Evolutionary conservation across 2,329 filamentous ascomycete species (phyloP).

Genomic region (Pseudogymnoascus sp.): DNA sequence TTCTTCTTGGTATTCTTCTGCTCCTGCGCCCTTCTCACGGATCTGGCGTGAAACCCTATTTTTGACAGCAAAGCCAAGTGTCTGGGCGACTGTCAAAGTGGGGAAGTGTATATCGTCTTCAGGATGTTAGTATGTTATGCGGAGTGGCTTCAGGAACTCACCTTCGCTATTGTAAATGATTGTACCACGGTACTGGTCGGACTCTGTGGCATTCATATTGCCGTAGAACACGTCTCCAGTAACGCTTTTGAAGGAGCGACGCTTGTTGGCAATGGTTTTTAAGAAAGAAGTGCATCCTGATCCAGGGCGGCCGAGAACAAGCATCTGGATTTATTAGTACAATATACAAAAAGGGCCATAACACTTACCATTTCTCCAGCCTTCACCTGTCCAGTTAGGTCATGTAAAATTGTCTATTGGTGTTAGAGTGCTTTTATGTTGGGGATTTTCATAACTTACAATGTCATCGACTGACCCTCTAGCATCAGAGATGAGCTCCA

Average conservation of each 20-base stretch:
- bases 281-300: constrained; percentile 65
- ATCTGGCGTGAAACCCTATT: constrained; percentile 52
- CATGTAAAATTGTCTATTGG: constrained; percentile 10
- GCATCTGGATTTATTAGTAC: constrained; percentile 54
- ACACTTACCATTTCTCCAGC: constrained; percentile 13
- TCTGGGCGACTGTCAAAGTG: constrained; percentile 43
- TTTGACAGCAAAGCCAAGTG: constrained; percentile 47
- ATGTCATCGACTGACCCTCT: background rate
- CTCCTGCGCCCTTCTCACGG: constrained; percentile 35
- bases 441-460: background rate
- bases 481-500: constrained; percentile 5
- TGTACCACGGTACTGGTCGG: constrained; percentile 45
- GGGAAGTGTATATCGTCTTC: constrained; percentile 51
- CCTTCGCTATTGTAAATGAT: constrained; percentile 51
- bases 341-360: constrained; percentile 37
- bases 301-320: constrained; percentile 62
- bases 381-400: constrained; percentile 12
- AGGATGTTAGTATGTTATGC: constrained; percentile 60
- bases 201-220: constrained; percentile 35
- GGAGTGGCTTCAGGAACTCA: constrained; percentile 53
- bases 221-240: constrained; percentile 53
- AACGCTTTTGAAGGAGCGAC: constrained; percentile 51
- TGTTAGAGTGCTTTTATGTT: background rate
- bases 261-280: constrained; percentile 60
- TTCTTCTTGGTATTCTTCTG: constrained; percentile 42